Conservation (phyloP, 2,329 filamentous ascomycete species). For the Botrytis deweyae region DNA sequence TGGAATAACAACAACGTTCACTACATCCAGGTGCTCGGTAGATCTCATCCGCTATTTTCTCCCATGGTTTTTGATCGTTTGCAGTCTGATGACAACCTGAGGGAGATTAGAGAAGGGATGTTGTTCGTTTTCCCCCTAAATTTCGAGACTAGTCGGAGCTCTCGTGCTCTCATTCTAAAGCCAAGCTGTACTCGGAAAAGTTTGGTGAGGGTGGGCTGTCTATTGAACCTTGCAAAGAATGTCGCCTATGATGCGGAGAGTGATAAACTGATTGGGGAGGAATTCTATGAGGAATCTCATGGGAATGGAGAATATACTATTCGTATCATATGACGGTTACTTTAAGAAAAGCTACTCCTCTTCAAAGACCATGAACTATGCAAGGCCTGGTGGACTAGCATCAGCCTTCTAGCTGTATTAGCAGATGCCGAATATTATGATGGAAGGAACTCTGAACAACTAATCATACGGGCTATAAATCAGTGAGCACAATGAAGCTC, state of each 20-base stretch:
- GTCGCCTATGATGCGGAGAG: neutral
- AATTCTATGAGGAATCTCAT: conserved; percentile 4
- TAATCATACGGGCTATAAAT: too few relatives aligned
- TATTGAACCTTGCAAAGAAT: too few relatives aligned
- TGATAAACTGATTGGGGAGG: neutral
- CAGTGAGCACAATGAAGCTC: too few relatives aligned
- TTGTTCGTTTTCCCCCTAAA: neutral
- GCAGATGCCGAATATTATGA: too few relatives aligned
- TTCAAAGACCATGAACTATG: neutral
- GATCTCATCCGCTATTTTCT: neutral
- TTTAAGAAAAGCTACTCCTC: neutral
- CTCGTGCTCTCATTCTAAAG: neutral
- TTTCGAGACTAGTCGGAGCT: neutral
- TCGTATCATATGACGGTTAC: neutral
- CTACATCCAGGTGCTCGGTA: neutral
- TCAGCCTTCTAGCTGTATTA: neutral
- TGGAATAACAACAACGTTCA: neutral
- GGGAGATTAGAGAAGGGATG: neutral
- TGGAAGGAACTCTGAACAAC: too few relatives aligned
- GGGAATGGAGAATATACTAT: conserved; percentile 6
- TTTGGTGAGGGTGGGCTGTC: neutral
- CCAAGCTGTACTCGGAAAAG: neutral
- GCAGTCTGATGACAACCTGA: neutral
- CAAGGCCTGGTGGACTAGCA: neutral
- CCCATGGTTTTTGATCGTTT: neutral